phyloP scores from a whole-genome alignment of 345 rosid genomes.

The Populus deltoides region DNA sequence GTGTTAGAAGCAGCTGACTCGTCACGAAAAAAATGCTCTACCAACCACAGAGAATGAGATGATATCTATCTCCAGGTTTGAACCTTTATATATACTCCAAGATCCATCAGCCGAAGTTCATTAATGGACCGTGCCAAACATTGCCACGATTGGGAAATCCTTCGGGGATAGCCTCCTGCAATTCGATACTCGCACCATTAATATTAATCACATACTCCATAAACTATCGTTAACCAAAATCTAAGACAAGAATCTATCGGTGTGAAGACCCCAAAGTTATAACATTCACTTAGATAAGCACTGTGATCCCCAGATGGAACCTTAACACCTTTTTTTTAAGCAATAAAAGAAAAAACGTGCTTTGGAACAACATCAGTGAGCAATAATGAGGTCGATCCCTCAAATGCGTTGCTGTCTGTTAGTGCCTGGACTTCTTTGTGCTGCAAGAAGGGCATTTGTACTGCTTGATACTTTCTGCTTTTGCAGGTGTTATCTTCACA shows the following conservation, averaged over 20 bases:
- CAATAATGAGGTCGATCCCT: neutral
- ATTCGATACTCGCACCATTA: neutral
- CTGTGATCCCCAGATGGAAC: neutral
- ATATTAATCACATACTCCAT: neutral
- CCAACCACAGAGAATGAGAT: neutral
- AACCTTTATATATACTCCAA: neutral
- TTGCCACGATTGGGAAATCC: neutral
- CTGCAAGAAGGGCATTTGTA: conserved; percentile 87
- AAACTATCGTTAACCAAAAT: conserved; percentile 4
- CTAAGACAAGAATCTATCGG: neutral
- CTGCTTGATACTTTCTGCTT: conserved; percentile 77
- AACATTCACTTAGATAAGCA: neutral
- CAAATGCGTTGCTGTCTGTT: neutral
- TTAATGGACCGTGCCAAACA: neutral
- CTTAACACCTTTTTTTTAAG: neutral
- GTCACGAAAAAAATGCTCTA: neutral
- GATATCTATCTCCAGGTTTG: neutral
- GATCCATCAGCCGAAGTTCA: neutral
- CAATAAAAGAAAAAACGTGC: neutral
- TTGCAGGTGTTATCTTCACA: conserved; percentile 80
- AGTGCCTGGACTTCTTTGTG: conserved; percentile 51
- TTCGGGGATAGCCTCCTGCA: neutral
- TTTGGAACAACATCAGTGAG: conserved; percentile 2
- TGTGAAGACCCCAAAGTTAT: neutral
- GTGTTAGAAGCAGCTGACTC: neutral